Percentiles rank a stretch among this genome's conserved stretches.
phyloP scores from a whole-genome alignment of 164 flowering plant species.

The Akebia trifoliata region DNA sequence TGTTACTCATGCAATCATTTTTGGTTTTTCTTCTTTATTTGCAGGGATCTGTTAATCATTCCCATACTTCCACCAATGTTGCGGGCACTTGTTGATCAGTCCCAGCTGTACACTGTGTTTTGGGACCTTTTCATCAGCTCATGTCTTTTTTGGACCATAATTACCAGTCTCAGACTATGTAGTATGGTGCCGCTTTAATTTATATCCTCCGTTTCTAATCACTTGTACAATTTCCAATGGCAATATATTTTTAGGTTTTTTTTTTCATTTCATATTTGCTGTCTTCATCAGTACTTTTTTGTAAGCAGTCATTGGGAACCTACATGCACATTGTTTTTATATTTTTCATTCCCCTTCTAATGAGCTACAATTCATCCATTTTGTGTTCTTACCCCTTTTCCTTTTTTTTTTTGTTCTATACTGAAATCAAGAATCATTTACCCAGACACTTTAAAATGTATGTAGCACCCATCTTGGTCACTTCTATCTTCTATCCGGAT shows the following conservation, averaged over 20 bases:
- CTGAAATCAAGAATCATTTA: too few relatives aligned
- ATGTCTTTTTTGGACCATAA: neutral
- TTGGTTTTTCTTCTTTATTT: neutral
- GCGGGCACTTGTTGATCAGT: neutral
- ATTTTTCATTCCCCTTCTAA: neutral
- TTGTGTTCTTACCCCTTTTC: too few relatives aligned
- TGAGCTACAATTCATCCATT: too few relatives aligned
- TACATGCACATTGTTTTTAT: neutral
- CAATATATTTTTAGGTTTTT: neutral
- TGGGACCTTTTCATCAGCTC: neutral
- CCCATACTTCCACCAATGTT: conserved; percentile 3
- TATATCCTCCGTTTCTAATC: neutral
- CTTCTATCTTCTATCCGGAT: too few relatives aligned
- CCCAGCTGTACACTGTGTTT: neutral
- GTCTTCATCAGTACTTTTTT: neutral
- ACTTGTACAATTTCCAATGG: neutral
- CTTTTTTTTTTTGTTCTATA: too few relatives aligned
- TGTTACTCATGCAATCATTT: neutral
- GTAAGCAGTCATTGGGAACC: neutral
- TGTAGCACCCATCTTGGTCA: too few relatives aligned
- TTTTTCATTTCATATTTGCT: conserved; percentile 2
- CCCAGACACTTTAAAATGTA: too few relatives aligned
- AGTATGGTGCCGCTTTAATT: neutral
- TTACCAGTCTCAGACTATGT: neutral
- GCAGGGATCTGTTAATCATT: conserved; percentile 14